Percentiles rank a stretch among this genome's conserved stretches.
Evolutionary conservation across 1,284 basidiomycete genomes (phyloP).

Genomic region (Puccinia hordei): DNA sequence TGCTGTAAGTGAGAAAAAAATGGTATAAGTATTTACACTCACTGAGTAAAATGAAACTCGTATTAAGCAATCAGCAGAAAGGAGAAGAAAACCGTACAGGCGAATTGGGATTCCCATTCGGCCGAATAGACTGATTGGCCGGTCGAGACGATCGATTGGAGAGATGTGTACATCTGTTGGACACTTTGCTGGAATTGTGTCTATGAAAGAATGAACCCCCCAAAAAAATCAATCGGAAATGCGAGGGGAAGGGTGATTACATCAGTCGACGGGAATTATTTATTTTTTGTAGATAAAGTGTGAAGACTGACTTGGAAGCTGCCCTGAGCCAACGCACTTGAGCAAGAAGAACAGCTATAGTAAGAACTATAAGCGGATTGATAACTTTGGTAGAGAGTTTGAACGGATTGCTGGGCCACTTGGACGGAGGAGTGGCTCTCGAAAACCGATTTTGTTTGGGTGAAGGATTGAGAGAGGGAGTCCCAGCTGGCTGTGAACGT

Average conservation of each 20-base stretch:
- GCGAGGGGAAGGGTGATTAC: too few relatives aligned
- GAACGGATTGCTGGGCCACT: constrained; percentile 3
- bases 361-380: not conserved
- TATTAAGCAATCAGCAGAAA: not conserved
- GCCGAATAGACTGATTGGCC: not conserved
- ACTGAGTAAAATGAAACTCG: too few relatives aligned
- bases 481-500: not conserved
- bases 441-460: constrained; percentile 3
- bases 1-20: not conserved
- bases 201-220: not conserved
- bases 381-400: not conserved
- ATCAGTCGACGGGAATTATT: too few relatives aligned
- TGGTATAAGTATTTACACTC: not conserved
- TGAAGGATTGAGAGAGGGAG: not conserved
- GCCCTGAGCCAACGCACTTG: not conserved
- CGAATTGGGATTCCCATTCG: constrained; percentile 1
- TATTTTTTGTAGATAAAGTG: too few relatives aligned
- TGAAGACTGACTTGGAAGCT: not conserved
- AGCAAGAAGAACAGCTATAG: not conserved
- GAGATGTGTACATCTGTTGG: not conserved
- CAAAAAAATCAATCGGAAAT: not conserved
- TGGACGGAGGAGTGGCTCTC: not conserved
- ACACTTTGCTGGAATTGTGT: not conserved
- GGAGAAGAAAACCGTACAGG: not conserved
- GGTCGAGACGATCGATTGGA: not conserved